Base-by-base conservation (phyloP, 441 rosid species). In the Jatropha podagrica region DNA sequence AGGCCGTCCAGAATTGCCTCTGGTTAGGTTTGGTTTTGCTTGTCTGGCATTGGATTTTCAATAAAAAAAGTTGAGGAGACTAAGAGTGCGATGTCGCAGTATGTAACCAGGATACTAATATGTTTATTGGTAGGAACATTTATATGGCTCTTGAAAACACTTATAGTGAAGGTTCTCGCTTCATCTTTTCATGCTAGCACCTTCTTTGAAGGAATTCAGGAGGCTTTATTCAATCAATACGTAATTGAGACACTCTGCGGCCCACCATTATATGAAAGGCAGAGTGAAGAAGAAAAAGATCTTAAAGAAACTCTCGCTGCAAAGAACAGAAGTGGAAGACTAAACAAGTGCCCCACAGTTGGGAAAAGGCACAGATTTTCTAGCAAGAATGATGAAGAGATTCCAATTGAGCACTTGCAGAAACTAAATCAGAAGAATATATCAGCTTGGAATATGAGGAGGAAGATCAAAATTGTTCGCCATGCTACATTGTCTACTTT, bases 181-280 rank as follows among this genome's bases (percentile, higher is more conserved):
- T 84, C 88, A 23, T 85, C 89, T 17, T 90, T 92, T 81, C 91
- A 92, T 62, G 89, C 85, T 0, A 85, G 80, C 66, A 84, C 90
- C 26, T 88, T 87, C 82, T 90, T 90, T 11, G 93, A 87, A 12
- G 78, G 94, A 71, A 90, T 90, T 81, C 91, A 88, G 83, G 93
- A 86, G 67, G 84, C 94, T 58, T 54, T 87, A 49, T 90, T 89
- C 80, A 87, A 85, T 73, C 92, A 89, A 38, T 88, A 88, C 26
- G 86, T 87, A 65, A 82, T 89, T 8, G 89, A 86, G 75, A 83
- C 82, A 2, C 86, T 90, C 56, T 85, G 86, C 0, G 90, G 90
- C 62, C 89, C 90, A 1, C 90, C 91, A 2, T 63, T 76, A 55
- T 74, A 85, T 40, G 88, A 90, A 49, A 64, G 72, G 23, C 77